Percentiles rank a stretch among this genome's conserved stretches.
phyloP scores from a whole-genome alignment of 768 basidiomycete genomes.

The Podaxis sp. region DNA sequence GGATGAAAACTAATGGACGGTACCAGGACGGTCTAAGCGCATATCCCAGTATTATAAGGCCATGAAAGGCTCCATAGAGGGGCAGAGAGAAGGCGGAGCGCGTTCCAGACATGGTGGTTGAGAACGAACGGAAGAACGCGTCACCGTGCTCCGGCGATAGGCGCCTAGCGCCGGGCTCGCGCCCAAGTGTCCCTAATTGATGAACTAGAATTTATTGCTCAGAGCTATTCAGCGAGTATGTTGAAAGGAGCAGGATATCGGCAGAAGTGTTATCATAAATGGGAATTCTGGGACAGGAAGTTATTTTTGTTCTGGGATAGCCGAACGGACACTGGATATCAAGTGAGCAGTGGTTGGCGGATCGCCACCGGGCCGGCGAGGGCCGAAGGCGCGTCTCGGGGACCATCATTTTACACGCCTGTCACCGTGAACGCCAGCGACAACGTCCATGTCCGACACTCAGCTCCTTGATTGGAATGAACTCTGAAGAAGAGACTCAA shows the following conservation, averaged over 20 bases:
- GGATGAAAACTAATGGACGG: slow-evolving; percentile 14
- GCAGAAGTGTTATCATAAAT: no score
- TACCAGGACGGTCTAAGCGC: slow-evolving; percentile 5
- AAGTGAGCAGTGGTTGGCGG: neutral
- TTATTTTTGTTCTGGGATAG: no score
- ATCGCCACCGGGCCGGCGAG: neutral
- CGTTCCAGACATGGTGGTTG: slow-evolving; percentile 4
- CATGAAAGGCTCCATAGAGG: slow-evolving; percentile 3
- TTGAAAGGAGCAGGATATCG: no score
- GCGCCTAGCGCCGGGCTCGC: neutral
- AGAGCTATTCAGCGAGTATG: no score
- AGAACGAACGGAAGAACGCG: neutral
- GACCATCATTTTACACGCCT: neutral
- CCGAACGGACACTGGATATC: no score
- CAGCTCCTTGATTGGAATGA: neutral
- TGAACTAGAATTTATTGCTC: no score
- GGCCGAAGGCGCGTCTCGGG: neutral
- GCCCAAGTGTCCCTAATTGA: no score
- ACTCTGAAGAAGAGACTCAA: slow-evolving; percentile 1
- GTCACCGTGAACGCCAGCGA: neutral
- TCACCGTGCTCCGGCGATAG: neutral
- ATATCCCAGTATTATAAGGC: slow-evolving; percentile 5
- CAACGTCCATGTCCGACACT: neutral
- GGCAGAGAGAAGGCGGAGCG: slow-evolving; percentile 8
- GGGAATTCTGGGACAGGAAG: no score